Base-by-base conservation (phyloP, 345 rosid species). In the Orychophragmus violaceus region DNA sequence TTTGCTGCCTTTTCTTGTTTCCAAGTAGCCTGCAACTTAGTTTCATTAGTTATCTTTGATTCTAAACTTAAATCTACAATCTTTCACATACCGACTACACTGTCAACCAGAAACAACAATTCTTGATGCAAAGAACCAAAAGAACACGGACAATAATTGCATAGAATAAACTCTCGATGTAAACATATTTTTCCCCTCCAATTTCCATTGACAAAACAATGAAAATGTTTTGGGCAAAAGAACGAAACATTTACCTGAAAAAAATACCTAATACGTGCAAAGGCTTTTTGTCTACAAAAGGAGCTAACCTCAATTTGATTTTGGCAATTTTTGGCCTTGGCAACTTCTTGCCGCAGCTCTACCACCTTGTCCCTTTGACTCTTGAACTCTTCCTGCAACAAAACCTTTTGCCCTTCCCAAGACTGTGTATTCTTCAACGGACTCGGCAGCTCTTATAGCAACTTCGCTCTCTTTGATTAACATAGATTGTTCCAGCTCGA, bases 321-420 rank as follows among this genome's bases (percentile, higher is more conserved):
- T 48, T 68, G 74, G 30, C 70, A 74, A 22, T 3, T 62, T 62
- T 62, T 74, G 1, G 70, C 74, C 54, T 62, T 62, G 53, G 64
- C 48, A 33, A 74, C 64, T 45, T 74, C 78, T 56, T 37, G 61
- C 55, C 76, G 62, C 50, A 82, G 69, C 70, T 76, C 81, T 23
- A 76, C 78, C 48, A 73, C 81, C 74, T 81, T 87, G 56, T 76
- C 76, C 50, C 79, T 86, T 69, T 85, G 91, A 33, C 78, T 68
- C 64, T 71, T 78, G 21, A 86, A 83, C 79, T 89, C 98, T 66
- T 89, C 97, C 74, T 79, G 91, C 55, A 93, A 71, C 68, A 78
- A 66, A 23, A 58, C 35, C 73, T 83, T 93, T 72, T 87, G 90
- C 79, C 83, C 84, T 67, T 90, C 96, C 96, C 90, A 84, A 7